Evolutionary conservation across 805 yeast genomes (phyloP), one percentile per base, ranked within the genome.

Genomic region (Scheffersomyces stipitis): DNA sequence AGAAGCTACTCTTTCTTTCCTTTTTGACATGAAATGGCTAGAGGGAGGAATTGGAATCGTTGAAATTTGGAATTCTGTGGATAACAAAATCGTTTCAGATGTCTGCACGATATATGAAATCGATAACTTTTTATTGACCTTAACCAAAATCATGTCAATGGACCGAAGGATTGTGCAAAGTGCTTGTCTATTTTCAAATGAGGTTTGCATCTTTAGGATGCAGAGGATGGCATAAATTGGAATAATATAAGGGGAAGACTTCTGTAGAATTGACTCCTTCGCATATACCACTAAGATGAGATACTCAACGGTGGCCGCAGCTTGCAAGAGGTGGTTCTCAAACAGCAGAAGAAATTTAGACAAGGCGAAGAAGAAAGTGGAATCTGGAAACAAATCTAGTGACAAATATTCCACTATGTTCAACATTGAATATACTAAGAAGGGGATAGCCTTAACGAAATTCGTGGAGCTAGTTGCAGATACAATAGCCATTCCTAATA

Each of bases 361-460:
- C 4, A 46, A 17, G 7, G 46, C 48, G 12, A 35, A 37, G 1
- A 50, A 28, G 1, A 51, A 33, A 5, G 44, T 34, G 9, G 44
- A 36, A n/a, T 45, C 42, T 3, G 49, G 43, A 26, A 43, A 51
- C 9, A 48, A 29, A 15, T 51, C 58, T 9, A 40, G 30, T 17
- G 54, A 37, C 15, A 58, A 30, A 26, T 38, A 49, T 10, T 45
- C 40, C 18, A 42, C 35, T 32, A 62, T 36, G 42, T 62, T 63
- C 45, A 58, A 51, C 33, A 46, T 42, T 2, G 69, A 53, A 39
- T 62, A 64, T 8, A 59, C 42, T 9, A 45, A 42, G 28, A 55
- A 54, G 5, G 67, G 52, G 4, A 56, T 22, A 12, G 60, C 41
- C 40, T 63, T 62, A 31, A 56, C 18, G 15, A 38, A 5, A 24